Percentiles rank a stretch among this genome's conserved stretches.
These are phyloP conservation scores for Lactarius indigo DNA, from an alignment of 768 basidiomycete genomes.

Conservation along the genomic window DNA sequence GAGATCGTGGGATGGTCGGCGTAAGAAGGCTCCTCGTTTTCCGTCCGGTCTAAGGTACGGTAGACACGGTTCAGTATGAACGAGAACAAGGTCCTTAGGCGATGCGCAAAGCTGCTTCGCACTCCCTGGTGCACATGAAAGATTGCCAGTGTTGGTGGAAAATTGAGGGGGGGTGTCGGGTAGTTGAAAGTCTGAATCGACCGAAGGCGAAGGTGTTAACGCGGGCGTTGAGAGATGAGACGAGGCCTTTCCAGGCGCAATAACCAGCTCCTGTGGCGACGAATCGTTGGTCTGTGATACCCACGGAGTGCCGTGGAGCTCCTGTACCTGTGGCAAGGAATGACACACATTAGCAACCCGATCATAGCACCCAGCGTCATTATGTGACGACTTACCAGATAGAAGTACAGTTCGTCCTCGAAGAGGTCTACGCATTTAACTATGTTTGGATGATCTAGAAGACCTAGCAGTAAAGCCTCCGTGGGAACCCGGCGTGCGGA, in stretches of 20 bases:
- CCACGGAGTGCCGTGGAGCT: conserved; percentile 93
- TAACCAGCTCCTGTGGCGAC: conserved; percentile 11
- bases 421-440: conserved; percentile 81
- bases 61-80: conserved; percentile 1
- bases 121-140: conserved; percentile 5
- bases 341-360: conserved; percentile 14
- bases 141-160: conserved; percentile 6
- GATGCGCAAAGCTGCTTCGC: conserved; percentile 5
- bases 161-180: conserved; percentile 22
- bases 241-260: conserved; percentile 12
- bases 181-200: conserved; percentile 18
- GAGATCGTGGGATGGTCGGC: conserved; percentile 84
- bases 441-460: conserved; percentile 75
- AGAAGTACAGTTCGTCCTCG: conserved; percentile 82
- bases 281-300: conserved; percentile 41
- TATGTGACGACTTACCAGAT: conserved; percentile 56
- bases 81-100: conserved; percentile 4
- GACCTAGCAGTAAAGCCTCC: conserved; percentile 74
- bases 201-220: conserved; percentile 25
- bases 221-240: conserved; percentile 24
- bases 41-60: conserved; percentile 23
- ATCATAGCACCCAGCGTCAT: conserved; percentile 3
- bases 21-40: conserved; percentile 45
- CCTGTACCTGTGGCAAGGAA: conserved; percentile 62
- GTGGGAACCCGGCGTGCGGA: conserved; percentile 64